phyloP scores from a whole-genome alignment of 768 basidiomycete species.

The Hygrocybe coccinea region DNA sequence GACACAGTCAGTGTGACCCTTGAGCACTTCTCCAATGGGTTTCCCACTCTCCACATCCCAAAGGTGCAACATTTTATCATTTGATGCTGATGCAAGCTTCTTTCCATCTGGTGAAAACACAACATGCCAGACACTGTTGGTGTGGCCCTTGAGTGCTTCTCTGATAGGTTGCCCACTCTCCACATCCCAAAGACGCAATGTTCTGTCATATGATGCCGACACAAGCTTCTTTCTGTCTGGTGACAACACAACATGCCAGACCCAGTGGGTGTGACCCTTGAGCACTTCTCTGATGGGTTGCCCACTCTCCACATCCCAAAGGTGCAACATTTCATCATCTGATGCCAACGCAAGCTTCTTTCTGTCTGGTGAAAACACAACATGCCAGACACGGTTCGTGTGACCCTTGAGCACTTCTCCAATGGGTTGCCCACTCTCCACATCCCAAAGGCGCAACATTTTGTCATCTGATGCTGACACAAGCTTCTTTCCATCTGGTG shows the following conservation, averaged over 20 bases:
- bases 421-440: too few relatives aligned
- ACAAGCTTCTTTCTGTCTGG: conserved; percentile 31
- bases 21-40: background rate
- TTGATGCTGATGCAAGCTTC: background rate
- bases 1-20: background rate
- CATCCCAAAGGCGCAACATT: too few relatives aligned
- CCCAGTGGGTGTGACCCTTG: conserved; percentile 6
- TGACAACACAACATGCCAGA: conserved; percentile 26
- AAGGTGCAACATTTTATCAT: conserved; percentile 23
- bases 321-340: too few relatives aligned
- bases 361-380: too few relatives aligned
- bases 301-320: too few relatives aligned
- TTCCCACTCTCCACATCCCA: background rate
- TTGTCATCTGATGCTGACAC: background rate
- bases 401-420: too few relatives aligned
- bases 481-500: background rate
- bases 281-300: conserved; percentile 16
- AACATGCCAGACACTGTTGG: conserved; percentile 15
- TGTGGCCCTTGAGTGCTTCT: too few relatives aligned
- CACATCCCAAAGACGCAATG: background rate
- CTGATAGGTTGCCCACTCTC: background rate
- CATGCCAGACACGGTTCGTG: too few relatives aligned
- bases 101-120: conserved; percentile 30
- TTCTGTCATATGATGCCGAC: conserved; percentile 2
- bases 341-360: too few relatives aligned